Conservation (phyloP, 2,329 filamentous ascomycete species). For the Monascus ruber region DNA sequence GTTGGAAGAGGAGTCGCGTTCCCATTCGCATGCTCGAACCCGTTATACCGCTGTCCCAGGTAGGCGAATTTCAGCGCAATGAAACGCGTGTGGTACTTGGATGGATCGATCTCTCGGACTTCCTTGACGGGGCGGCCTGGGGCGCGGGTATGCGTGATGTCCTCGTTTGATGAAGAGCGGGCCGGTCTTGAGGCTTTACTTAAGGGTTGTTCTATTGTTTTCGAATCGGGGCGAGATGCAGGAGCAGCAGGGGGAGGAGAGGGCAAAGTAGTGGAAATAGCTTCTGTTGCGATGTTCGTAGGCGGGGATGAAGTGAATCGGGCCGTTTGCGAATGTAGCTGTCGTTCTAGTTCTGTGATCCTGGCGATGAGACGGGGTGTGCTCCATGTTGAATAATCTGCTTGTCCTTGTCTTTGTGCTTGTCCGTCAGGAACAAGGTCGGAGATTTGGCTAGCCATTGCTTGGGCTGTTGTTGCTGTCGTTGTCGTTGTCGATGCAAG, state of each 20-base stretch:
- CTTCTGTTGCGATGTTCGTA: constrained; percentile 1
- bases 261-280: neutral
- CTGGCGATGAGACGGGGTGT: constrained; percentile 56
- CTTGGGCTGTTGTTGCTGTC: constrained; percentile 3
- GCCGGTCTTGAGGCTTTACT: too few species aligned
- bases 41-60: constrained; percentile 80
- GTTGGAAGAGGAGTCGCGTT: constrained; percentile 60
- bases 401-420: constrained; percentile 1
- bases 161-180: constrained; percentile 7
- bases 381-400: constrained; percentile 56
- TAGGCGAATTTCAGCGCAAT: constrained; percentile 93
- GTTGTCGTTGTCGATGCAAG: neutral
- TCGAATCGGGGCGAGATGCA: neutral
- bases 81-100: constrained; percentile 68
- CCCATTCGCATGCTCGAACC: constrained; percentile 74
- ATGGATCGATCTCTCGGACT: constrained; percentile 56
- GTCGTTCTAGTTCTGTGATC: constrained; percentile 55
- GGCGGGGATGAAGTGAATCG: constrained; percentile 14
- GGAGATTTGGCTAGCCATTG: constrained; percentile 6
- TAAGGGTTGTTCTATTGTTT: neutral
- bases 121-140: constrained; percentile 29
- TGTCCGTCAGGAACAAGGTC: constrained; percentile 12
- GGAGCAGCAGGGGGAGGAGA: neutral
- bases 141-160: constrained; percentile 13
- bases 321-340: constrained; percentile 44